Conservation (phyloP, 108 stramenopile species). For the Cyclostephanos tholiformis region DNA sequence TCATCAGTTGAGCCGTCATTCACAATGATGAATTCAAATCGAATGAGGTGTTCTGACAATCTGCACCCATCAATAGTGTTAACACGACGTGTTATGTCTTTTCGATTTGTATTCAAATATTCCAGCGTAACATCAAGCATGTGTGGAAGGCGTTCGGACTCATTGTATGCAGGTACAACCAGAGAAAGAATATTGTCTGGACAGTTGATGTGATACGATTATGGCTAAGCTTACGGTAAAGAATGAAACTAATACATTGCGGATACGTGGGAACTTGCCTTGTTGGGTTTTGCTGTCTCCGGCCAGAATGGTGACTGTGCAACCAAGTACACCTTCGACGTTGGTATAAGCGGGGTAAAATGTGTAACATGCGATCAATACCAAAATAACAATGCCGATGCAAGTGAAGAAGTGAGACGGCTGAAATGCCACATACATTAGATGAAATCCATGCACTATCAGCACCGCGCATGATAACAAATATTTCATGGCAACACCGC, state of each 20-base stretch:
- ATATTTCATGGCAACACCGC: too few relatives aligned
- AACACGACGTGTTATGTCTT: conserved; percentile 18
- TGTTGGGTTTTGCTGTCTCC: conserved; percentile 11
- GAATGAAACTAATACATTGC: background rate
- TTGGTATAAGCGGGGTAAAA: conserved; percentile 46
- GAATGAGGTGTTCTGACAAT: conserved; percentile 2
- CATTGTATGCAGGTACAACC: conserved; percentile 96
- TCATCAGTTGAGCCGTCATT: conserved; percentile 83
- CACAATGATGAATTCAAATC: conserved; percentile 75
- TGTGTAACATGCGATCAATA: conserved; percentile 33
- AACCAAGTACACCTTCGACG: conserved; percentile 31
- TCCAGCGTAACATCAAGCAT: conserved; percentile 83
- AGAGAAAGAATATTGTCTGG: conserved; percentile 62
- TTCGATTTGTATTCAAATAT: conserved; percentile 57
- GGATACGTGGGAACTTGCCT: conserved; percentile 1
- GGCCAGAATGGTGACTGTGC: conserved; percentile 29
- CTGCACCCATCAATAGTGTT: background rate
- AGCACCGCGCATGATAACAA: too few relatives aligned
- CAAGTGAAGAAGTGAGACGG: background rate
- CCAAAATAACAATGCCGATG: background rate
- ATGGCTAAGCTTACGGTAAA: background rate
- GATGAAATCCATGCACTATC: too few relatives aligned
- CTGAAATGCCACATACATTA: too few relatives aligned
- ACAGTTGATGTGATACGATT: background rate
- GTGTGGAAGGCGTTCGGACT: conserved; percentile 83